Evolutionary conservation across 148 eudicot genomes (phyloP).

Genomic region (Pharnaceum exiguum): DNA sequence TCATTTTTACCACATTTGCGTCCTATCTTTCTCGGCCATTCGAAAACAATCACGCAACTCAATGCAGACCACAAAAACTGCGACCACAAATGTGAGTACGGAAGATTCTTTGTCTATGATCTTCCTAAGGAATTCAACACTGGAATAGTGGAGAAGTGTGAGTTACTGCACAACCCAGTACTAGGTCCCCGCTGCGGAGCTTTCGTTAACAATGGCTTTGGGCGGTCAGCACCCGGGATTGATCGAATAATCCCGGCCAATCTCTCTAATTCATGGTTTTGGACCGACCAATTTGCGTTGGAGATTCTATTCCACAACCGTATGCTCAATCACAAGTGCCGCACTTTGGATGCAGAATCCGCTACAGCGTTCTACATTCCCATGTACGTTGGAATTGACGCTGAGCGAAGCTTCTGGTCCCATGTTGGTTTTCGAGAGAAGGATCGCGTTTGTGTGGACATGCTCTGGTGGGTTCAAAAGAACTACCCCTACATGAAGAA

Average conservation of each 20-base stretch:
- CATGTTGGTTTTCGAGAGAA: slow-evolving; percentile 9
- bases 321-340: slow-evolving; percentile 44
- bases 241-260: slow-evolving; percentile 30
- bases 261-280: slow-evolving; percentile 41
- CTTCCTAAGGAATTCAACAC: no score
- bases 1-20: no score
- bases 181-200: slow-evolving; percentile 50
- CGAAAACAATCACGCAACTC: no score
- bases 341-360: slow-evolving; percentile 43
- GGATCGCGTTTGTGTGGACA: slow-evolving; percentile 34
- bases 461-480: slow-evolving; percentile 50
- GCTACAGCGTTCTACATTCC: slow-evolving; percentile 81
- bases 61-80: no score
- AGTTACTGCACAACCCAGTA: no score
- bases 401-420: slow-evolving; percentile 47
- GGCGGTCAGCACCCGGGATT: slow-evolving; percentile 29
- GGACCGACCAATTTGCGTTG: slow-evolving; percentile 71
- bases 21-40: no score
- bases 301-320: slow-evolving; percentile 67
- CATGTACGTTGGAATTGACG: slow-evolving; percentile 71
- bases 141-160: no score
- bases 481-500: no score
- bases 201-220: slow-evolving; percentile 58
- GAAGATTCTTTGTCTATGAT: no score
- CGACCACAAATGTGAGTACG: no score